Evolutionary conservation across 345 rosid species (phyloP), one percentile per base, ranked within the genome.

Genomic region (Moricandia moricandioides): DNA sequence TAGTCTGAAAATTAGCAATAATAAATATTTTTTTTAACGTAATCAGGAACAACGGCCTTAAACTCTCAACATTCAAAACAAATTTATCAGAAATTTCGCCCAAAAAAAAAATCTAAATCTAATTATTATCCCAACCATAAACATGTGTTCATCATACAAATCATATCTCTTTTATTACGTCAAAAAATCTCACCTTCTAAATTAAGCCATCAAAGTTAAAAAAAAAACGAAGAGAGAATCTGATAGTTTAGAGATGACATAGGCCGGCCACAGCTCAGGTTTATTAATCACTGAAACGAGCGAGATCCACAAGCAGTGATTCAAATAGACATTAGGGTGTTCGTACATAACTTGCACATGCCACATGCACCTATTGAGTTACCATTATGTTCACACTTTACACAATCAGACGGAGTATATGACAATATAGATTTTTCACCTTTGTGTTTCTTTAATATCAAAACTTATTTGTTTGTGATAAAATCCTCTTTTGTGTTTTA

Each of bases 311-410:
- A 5, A 5, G 5, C 14, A 11, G 17, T 16, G 24, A 16, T 49
- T 51, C 24, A 21, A 54, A 43, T 12, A 43, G 52, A 47, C 47
- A 40, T n/a, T 47, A 6, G 8, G 17, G 13, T 40, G 47, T 11
- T 11, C 11, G 11, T 40, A 40, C 47, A 52, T 52, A 54, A 24
- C 30, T 54, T 21, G 60, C n/a, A 55, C 35, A 57, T 27, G 57
- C 33, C 7, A 26, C 35, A 57, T 57, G 57, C 47, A 31, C 59
- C 47, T 70, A 18, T 45, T 43, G 58, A 40, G 31, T 70, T 43
- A 70, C 66, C 31, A 6, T 70, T 17, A 30, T 56, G 45, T 68
- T 55, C 65, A 40, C n/a, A 11, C 4, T 11, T 40, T 40, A 70
- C 40, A 21, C 60, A 21, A 55, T 21, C 60, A 9, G 59, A 69